phyloP scores from a whole-genome alignment of 129 eudicot species.

The Pseudognaphalium luteoalbum region DNA sequence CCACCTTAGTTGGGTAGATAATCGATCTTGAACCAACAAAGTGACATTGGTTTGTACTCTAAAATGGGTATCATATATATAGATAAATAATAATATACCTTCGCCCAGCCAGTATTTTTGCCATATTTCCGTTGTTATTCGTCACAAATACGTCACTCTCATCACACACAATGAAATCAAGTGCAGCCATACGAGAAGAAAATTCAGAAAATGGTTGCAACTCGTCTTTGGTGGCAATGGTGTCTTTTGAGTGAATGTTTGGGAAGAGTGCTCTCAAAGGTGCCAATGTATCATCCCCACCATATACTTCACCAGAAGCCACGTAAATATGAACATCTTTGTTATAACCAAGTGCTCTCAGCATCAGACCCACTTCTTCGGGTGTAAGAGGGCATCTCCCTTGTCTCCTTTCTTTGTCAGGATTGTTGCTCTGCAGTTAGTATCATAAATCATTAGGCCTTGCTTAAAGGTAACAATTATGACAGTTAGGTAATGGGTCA shows the following conservation, averaged over 20 bases:
- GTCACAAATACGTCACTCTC: slow-evolving; percentile 83
- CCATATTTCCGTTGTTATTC: slow-evolving; percentile 91
- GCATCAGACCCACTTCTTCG: slow-evolving; percentile 89
- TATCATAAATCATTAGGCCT: slow-evolving; percentile 17
- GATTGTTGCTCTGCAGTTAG: slow-evolving; percentile 58
- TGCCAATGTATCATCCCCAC: slow-evolving; percentile 85
- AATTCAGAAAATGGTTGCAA: slow-evolving; percentile 65
- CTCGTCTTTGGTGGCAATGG: slow-evolving; percentile 64
- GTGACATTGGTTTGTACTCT: not conserved
- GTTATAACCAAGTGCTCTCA: slow-evolving; percentile 84
- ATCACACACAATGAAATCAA: slow-evolving; percentile 86
- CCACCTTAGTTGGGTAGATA: not conserved
- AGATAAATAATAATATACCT: slow-evolving; percentile 42
- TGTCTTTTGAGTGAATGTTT: slow-evolving; percentile 76
- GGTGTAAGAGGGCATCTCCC: slow-evolving; percentile 95
- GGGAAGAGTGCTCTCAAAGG: slow-evolving; percentile 86
- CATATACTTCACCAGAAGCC: slow-evolving; percentile 90
- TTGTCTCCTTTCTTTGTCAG: slow-evolving; percentile 83
- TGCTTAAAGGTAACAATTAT: not conserved
- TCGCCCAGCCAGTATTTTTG: slow-evolving; percentile 80
- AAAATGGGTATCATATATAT: not conserved
- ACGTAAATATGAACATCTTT: slow-evolving; percentile 69
- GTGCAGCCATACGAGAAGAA: slow-evolving; percentile 95
- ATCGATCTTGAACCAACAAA: slow-evolving; percentile 3
- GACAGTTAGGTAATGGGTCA: not conserved